Evolutionary conservation across 352 stramenopile species (phyloP).

Genomic region (Salisapilia sapeloensis): DNA sequence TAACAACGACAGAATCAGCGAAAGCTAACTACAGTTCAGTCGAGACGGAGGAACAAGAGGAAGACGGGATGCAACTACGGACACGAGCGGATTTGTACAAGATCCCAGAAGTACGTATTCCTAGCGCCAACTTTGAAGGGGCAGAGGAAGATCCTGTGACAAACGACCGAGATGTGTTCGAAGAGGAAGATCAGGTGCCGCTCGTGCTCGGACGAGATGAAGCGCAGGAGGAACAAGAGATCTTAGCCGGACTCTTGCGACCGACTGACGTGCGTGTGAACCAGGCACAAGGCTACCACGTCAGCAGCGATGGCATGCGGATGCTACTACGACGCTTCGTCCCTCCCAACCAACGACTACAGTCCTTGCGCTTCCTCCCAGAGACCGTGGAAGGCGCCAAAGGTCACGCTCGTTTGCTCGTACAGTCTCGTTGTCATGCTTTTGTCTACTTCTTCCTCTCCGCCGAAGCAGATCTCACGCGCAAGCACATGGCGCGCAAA

Average conservation of each 20-base stretch:
- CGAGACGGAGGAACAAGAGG: slow-evolving; percentile 14
- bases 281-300: slow-evolving; percentile 57
- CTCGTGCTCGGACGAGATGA: slow-evolving; percentile 54
- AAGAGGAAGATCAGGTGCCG: slow-evolving; percentile 31
- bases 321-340: slow-evolving; percentile 59
- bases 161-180: slow-evolving; percentile 29
- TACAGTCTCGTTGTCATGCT: slow-evolving; percentile 36
- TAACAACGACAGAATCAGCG: slow-evolving; percentile 10
- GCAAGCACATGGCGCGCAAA: slow-evolving; percentile 68
- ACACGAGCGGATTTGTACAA: slow-evolving; percentile 13
- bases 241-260: slow-evolving; percentile 49
- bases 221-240: slow-evolving; percentile 53
- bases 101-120: slow-evolving; percentile 42
- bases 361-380: slow-evolving; percentile 48
- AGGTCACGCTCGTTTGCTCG: slow-evolving; percentile 58
- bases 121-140: slow-evolving; percentile 33
- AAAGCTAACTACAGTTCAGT: too few relatives aligned
- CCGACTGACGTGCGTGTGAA: slow-evolving; percentile 71
- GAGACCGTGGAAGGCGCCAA: slow-evolving; percentile 72
- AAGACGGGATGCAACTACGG: slow-evolving; percentile 20
- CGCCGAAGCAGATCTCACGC: slow-evolving; percentile 40
- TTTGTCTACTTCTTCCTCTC: slow-evolving; percentile 78
- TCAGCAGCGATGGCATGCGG: slow-evolving; percentile 35
- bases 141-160: slow-evolving; percentile 17
- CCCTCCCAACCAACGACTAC: slow-evolving; percentile 55